These are phyloP conservation scores for Ophiostoma triangulosporum DNA, from an alignment of 2,329 filamentous ascomycete species.

Conservation along the genomic window DNA sequence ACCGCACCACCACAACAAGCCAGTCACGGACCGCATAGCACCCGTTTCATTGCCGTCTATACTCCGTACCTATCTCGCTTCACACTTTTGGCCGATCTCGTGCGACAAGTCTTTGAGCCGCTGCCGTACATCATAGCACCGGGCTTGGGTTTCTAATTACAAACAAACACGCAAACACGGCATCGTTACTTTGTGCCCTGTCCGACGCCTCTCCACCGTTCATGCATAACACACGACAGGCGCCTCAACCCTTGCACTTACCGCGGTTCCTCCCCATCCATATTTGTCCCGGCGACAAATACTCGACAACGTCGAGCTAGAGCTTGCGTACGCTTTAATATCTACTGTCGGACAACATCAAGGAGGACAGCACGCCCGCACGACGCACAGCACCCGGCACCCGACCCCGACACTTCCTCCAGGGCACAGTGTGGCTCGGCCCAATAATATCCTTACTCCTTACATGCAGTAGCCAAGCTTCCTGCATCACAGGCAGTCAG, in stretches of 20 bases:
- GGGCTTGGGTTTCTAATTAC: neutral
- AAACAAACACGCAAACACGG: neutral
- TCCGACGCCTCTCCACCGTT: neutral
- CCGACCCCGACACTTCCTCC: neutral
- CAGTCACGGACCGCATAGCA: neutral
- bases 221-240: neutral
- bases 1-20: neutral
- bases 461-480: neutral
- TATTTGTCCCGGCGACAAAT: constrained; percentile 2
- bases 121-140: neutral
- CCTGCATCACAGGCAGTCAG: neutral
- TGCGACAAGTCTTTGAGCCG: neutral
- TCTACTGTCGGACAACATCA: neutral
- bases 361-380: neutral
- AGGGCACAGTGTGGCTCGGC: neutral
- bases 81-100: neutral
- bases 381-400: neutral
- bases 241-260: neutral
- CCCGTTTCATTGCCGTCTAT: neutral
- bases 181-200: neutral
- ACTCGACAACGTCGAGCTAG: neutral
- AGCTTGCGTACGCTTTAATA: neutral
- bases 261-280: neutral
- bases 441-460: neutral
- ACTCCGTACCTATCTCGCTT: neutral